phyloP scores from a whole-genome alignment of 208 protist species.

The Leishmania mexicana region DNA sequence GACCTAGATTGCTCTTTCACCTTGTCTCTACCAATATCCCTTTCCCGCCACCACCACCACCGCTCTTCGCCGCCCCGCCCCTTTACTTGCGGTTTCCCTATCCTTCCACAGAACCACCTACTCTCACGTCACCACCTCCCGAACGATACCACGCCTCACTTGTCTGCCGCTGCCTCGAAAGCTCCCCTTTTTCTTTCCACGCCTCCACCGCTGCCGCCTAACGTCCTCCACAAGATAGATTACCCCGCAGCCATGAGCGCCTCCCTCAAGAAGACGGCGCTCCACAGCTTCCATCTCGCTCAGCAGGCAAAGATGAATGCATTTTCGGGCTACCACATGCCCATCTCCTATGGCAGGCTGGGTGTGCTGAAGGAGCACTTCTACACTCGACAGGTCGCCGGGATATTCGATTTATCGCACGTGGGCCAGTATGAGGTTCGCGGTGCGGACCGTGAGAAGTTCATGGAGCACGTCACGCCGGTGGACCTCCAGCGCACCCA shows the following conservation, averaged over 20 bases:
- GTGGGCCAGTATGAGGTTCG: slow-evolving; percentile 95
- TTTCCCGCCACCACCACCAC: background rate
- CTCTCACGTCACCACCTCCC: background rate
- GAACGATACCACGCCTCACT: slow-evolving; percentile 6
- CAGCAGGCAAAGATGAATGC: slow-evolving; percentile 94
- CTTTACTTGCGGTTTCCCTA: background rate
- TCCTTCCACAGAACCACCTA: background rate
- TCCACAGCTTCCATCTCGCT: slow-evolving; percentile 84
- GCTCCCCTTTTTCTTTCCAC: slow-evolving; percentile 2
- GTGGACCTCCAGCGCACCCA: slow-evolving; percentile 72
- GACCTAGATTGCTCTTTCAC: background rate
- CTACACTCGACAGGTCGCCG: slow-evolving; percentile 83
- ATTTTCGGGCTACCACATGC: slow-evolving; percentile 97
- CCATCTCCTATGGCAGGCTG: slow-evolving; percentile 91
- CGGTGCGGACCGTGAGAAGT: slow-evolving; percentile 91
- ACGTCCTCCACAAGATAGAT: background rate
- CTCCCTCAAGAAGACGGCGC: slow-evolving; percentile 62
- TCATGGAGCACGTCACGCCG: slow-evolving; percentile 93
- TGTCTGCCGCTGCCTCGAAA: background rate
- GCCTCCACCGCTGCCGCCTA: background rate
- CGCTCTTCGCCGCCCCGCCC: background rate
- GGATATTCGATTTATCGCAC: slow-evolving; percentile 98
- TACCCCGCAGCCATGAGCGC: slow-evolving; percentile 34
- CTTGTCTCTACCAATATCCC: background rate
- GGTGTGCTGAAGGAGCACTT: slow-evolving; percentile 91